A percentile compares a stretch with the other conserved stretches of the same genome.
Evolutionary conservation across 1,139 yeast species (phyloP).

Genomic region (Saccharomyces hybrid): DNA sequence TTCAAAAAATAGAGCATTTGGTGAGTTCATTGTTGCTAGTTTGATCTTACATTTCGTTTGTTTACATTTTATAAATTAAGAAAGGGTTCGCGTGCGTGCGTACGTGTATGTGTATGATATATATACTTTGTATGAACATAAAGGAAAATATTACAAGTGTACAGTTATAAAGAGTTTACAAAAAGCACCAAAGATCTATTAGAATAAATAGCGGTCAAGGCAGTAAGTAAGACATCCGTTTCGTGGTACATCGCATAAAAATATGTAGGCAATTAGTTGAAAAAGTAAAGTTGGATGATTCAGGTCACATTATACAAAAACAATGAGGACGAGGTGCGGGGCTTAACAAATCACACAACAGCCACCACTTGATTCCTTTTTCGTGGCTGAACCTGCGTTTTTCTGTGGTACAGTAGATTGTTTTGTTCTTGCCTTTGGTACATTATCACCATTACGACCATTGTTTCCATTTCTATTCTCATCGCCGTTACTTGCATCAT

Average conservation of each 20-base stretch:
- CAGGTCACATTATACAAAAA: neutral
- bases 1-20: slow-evolving; percentile 76
- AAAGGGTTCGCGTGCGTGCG: neutral
- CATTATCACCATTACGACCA: neutral
- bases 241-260: neutral
- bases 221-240: neutral
- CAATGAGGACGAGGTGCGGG: neutral
- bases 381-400: slow-evolving; percentile 6
- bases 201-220: neutral
- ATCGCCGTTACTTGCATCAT: slow-evolving; percentile 1
- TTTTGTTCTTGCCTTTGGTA: neutral
- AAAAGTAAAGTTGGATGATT: neutral
- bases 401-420: slow-evolving; percentile 9
- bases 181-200: neutral
- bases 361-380: slow-evolving; percentile 15
- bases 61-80: slow-evolving; percentile 79
- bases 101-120: neutral
- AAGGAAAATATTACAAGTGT: neutral
- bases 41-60: slow-evolving; percentile 83
- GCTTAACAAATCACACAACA: slow-evolving; percentile 18
- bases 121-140: neutral
- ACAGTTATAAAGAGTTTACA: neutral
- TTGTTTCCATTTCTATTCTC: neutral
- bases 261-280: neutral
- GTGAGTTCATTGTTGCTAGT: slow-evolving; percentile 83